phyloP scores from a whole-genome alignment of 768 basidiomycete genomes.

The Amanita rubescens region DNA sequence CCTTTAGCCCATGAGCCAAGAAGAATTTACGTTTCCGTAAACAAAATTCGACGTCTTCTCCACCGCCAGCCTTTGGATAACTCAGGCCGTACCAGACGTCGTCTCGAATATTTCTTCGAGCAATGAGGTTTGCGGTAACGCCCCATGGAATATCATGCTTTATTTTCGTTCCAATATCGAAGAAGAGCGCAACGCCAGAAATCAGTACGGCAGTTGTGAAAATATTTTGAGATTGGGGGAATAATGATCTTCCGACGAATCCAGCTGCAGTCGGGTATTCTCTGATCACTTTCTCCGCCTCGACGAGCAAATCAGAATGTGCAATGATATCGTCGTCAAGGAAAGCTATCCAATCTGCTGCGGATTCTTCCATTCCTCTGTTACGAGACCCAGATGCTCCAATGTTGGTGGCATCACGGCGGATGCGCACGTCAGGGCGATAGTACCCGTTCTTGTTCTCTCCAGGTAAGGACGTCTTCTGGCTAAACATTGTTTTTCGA shows the following conservation, averaged over 20 bases:
- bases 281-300: conserved; percentile 42
- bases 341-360: conserved; percentile 52
- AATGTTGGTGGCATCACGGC: conserved; percentile 37
- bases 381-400: conserved; percentile 52
- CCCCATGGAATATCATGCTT: conserved; percentile 63
- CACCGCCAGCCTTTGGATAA: conserved; percentile 59
- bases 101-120: conserved; percentile 37
- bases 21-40: too few species aligned
- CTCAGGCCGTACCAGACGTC: conserved; percentile 35
- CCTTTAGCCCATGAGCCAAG: conserved; percentile 17
- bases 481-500: too few species aligned
- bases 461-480: too few species aligned
- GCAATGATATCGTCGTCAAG: conserved; percentile 53
- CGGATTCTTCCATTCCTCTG: conserved; percentile 44
- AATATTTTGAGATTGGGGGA: conserved; percentile 40
- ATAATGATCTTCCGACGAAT: conserved; percentile 41
- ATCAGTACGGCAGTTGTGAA: too few species aligned
- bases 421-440: conserved; percentile 46
- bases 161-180: too few species aligned
- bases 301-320: conserved; percentile 30
- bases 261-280: conserved; percentile 39
- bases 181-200: conserved; percentile 55
- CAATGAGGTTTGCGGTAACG: conserved; percentile 53
- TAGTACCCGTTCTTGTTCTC: too few species aligned
- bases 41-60: conserved; percentile 57